Percentiles rank a stretch among this genome's conserved stretches.
These are phyloP conservation scores for Oryza nivara DNA, from an alignment of 176 grass and related monocot species.

Conservation along the genomic window DNA sequence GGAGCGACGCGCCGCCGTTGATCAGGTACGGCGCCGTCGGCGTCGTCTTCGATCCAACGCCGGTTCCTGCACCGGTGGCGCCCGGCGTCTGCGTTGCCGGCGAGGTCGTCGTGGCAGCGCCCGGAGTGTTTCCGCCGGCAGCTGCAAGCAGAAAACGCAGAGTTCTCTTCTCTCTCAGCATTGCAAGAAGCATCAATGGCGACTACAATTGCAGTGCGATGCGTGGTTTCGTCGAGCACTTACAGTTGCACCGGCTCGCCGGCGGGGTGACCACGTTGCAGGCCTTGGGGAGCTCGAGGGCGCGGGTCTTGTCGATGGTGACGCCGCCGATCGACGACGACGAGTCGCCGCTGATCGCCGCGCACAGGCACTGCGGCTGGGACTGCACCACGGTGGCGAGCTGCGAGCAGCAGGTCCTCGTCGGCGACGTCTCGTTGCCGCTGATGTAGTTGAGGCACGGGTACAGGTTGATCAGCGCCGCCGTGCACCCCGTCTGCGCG, in stretches of 20 bases:
- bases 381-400: conserved; percentile 61
- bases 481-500: conserved; percentile 70
- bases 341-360: conserved; percentile 51
- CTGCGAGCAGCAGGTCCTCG: conserved; percentile 66
- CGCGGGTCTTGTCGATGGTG: conserved; percentile 67
- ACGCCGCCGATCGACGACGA: conserved; percentile 53
- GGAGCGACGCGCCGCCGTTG: conserved; percentile 44
- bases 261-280: conserved; percentile 79
- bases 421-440: conserved; percentile 63
- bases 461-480: conserved; percentile 63
- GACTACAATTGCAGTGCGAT: neutral
- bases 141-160: conserved; percentile 1
- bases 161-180: neutral
- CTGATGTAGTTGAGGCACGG: conserved; percentile 92
- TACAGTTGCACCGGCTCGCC: conserved; percentile 68
- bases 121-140: conserved; percentile 9
- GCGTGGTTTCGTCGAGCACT: neutral
- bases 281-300: conserved; percentile 59
- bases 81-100: conserved; percentile 11
- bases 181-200: neutral
- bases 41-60: conserved; percentile 41
- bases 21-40: conserved; percentile 26
- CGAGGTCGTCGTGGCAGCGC: neutral
- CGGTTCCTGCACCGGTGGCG: conserved; percentile 23
- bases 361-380: conserved; percentile 76